Evolutionary conservation across 108 stramenopile species (phyloP).

Genomic region (Heterococcus sp.): DNA sequence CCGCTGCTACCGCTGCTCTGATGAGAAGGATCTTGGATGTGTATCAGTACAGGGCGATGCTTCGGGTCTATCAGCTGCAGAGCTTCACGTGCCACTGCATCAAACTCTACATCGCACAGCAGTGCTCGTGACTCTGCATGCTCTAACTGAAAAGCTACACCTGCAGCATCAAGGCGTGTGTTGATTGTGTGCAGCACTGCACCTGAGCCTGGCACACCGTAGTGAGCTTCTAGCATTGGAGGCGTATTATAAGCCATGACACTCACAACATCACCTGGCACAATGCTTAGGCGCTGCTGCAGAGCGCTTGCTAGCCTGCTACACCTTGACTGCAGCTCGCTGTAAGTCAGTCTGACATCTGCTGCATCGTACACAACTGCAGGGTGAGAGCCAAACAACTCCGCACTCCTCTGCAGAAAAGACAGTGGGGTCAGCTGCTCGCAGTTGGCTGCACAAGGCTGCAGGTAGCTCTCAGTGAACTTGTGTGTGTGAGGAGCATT

Average conservation of each 20-base stretch:
- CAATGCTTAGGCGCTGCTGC: not conserved
- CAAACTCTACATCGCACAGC: conserved; percentile 23
- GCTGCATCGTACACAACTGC: conserved; percentile 15
- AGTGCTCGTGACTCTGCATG: conserved; percentile 35
- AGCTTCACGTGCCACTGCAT: conserved; percentile 1
- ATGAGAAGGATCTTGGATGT: conserved; percentile 11
- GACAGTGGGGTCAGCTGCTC: conserved; percentile 28
- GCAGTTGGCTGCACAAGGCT: conserved; percentile 15
- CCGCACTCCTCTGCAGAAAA: conserved; percentile 13
- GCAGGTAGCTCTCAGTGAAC: not conserved
- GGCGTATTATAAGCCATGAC: conserved; percentile 40
- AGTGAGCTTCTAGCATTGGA: conserved; percentile 25
- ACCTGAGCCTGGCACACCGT: conserved; percentile 36
- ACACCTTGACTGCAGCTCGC: conserved; percentile 1
- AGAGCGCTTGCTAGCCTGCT: not conserved
- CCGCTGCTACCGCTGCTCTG: too few relatives aligned
- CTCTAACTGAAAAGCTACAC: conserved; percentile 39
- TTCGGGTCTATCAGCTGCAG: conserved; percentile 23
- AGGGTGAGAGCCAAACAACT: not conserved
- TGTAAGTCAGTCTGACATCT: conserved; percentile 6
- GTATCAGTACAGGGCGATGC: conserved; percentile 14
- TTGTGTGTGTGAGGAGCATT: not conserved
- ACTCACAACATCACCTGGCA: conserved; percentile 36
- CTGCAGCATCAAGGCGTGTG: conserved; percentile 20
- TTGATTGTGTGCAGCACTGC: conserved; percentile 48